Base-by-base conservation (phyloP, 768 basidiomycete genomes). In the Podaxis sp. region DNA sequence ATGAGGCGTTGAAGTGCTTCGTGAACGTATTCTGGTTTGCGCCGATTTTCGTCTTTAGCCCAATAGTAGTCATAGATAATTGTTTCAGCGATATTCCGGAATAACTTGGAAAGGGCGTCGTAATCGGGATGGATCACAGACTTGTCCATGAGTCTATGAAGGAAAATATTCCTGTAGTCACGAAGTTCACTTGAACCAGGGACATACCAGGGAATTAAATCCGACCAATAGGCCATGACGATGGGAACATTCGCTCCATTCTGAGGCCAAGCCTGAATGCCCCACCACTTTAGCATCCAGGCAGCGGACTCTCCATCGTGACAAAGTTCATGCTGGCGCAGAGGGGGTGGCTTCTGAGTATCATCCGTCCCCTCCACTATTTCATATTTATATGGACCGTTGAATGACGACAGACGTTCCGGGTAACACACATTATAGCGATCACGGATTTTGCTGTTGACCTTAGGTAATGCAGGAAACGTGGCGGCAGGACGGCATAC, bases 1-100 rank as follows among this genome's bases (percentile, higher is more conserved):
- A 66, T 55, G 24, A 55, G 24, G 5, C 62, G 65, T 50, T 66
- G 65, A 19, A 65, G 22, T 9, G 47, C 56, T 22, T 65, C 64
- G 29, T 63, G 61, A 19, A 63, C 17, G 36, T 55, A 66, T 55
- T 66, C 61, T 13, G 57, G 46, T 9, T 60, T 11, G 12, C 25
- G 38, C 19, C 17, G 51, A 22, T 57, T 52, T 5, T 19, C 47
- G 13, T 59, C 40, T 9, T 50, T 40, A 22, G 62, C 62, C 65
- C 65, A 66, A 13, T 54, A 27, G 9, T 55, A 25, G 37, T 66
- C 62, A 8, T 8, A 2, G 6, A 9, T 1, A 7, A 59, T 24
- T 17, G 19, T 19, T 25, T 1, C 4, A 8, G 62, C 62, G 27
- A 63, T 33, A 29, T 41, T 4, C 24, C 8, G 1, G 11, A 66